These are phyloP conservation scores for Penicillium chermesinum DNA, from an alignment of 495 filamentous ascomycete genomes.

Conservation along the genomic window DNA sequence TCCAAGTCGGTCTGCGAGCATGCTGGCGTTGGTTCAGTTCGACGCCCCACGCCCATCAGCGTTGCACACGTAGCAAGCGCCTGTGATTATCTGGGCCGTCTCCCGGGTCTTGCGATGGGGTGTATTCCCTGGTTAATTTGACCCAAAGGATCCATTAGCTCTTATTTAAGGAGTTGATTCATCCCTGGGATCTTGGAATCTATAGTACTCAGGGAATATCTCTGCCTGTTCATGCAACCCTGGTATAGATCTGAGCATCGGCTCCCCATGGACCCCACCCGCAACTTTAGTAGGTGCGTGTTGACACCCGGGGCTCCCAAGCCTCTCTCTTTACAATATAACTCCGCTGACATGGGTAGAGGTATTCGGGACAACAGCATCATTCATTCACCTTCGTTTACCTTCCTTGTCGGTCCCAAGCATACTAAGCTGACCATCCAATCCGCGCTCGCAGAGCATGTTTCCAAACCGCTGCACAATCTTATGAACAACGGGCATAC, in stretches of 20 bases:
- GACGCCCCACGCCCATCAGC: constrained; percentile 21
- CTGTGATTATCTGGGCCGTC: constrained; percentile 21
- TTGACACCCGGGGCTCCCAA: not conserved
- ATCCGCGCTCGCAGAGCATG: constrained; percentile 41
- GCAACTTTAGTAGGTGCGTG: constrained; percentile 34
- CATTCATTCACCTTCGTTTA: constrained; percentile 40
- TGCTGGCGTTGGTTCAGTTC: constrained; percentile 21
- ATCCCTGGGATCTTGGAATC: not conserved
- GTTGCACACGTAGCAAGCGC: constrained; percentile 36
- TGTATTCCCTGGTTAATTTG: constrained; percentile 9
- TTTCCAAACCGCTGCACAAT: constrained; percentile 43
- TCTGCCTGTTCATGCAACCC: constrained; percentile 3
- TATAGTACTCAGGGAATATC: not conserved
- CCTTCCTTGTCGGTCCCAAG: constrained; percentile 45
- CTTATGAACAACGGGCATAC: constrained; percentile 44
- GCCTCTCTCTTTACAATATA: not conserved
- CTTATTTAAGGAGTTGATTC: constrained; percentile 10
- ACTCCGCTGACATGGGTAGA: not conserved
- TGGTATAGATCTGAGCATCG: not conserved
- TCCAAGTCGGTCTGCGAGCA: constrained; percentile 16
- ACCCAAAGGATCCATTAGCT: not conserved
- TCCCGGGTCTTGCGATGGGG: not conserved
- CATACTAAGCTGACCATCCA: constrained; percentile 45
- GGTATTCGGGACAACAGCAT: constrained; percentile 25
- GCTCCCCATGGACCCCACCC: constrained; percentile 28